phyloP scores from a whole-genome alignment of 768 basidiomycete genomes.

The Termitomyces sp. region DNA sequence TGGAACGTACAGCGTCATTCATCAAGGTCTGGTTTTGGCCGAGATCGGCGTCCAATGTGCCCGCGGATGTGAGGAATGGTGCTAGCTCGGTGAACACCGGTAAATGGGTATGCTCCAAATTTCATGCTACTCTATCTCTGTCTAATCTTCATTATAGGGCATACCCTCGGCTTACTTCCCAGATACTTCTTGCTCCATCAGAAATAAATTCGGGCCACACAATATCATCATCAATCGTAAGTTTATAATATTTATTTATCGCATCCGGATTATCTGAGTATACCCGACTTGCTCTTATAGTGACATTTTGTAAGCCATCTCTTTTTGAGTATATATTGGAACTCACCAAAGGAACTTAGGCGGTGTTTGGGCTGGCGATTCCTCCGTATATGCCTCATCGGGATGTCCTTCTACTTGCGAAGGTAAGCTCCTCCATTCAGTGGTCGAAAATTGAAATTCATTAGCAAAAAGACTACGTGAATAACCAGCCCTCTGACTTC shows the following conservation, averaged over 20 bases:
- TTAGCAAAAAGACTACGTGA: conserved; percentile 46
- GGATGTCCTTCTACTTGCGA: conserved; percentile 51
- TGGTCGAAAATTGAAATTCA: background rate
- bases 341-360: conserved; percentile 24
- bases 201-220: conserved; percentile 45
- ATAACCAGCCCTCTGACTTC: conserved; percentile 64
- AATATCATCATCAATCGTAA: conserved; percentile 60
- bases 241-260: conserved; percentile 8
- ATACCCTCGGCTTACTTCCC: conserved; percentile 60
- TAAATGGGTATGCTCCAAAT: conserved; percentile 38
- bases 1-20: conserved; percentile 49
- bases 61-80: conserved; percentile 39
- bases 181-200: conserved; percentile 49
- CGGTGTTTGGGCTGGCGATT: conserved; percentile 51
- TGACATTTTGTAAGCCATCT: conserved; percentile 53
- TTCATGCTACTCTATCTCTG: background rate
- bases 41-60: conserved; percentile 34
- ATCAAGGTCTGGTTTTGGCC: conserved; percentile 76
- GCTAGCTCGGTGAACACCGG: conserved; percentile 37
- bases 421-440: conserved; percentile 28
- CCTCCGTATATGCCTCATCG: conserved; percentile 30
- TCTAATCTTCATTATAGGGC: conserved; percentile 30
- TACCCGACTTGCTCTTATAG: conserved; percentile 12
- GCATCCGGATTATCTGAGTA: background rate
- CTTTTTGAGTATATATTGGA: background rate